These are phyloP conservation scores for Arctium minus DNA, from an alignment of 129 eudicot species.

Conservation along the genomic window DNA sequence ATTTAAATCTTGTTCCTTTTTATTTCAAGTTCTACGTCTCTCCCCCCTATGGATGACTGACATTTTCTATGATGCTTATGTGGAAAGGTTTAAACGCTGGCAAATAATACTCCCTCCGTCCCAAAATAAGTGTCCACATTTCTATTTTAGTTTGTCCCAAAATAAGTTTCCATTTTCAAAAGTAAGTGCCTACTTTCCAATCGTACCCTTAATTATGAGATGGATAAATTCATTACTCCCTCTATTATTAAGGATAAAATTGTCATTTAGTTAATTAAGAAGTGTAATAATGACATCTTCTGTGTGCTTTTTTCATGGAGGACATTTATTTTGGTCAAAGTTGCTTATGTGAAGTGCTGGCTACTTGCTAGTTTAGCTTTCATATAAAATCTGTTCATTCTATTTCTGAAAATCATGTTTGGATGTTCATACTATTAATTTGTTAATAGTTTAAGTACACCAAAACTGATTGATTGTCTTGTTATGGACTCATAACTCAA, in stretches of 20 bases:
- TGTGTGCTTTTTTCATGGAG: neutral
- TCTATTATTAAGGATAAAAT: neutral
- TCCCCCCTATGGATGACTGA: neutral
- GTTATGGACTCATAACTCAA: neutral
- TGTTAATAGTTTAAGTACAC: slow-evolving; percentile 1
- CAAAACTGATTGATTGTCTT: neutral
- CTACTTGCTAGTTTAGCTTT: neutral
- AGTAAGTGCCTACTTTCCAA: neutral
- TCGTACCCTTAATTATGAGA: neutral
- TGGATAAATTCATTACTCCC: neutral
- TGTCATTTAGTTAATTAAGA: neutral
- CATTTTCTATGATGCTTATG: neutral
- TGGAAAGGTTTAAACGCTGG: neutral
- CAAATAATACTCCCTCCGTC: neutral
- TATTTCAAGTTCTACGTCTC: neutral
- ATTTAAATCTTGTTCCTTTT: neutral
- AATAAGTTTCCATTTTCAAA: neutral
- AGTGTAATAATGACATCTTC: neutral
- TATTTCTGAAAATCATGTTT: slow-evolving; percentile 8
- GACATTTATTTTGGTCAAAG: neutral
- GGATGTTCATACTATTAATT: slow-evolving; percentile 3
- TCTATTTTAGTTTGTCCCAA: too few species aligned
- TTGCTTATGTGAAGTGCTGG: neutral
- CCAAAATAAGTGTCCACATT: neutral
- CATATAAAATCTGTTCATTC: neutral